These are phyloP conservation scores for Hypholoma sublateritium DNA, from an alignment of 768 basidiomycete genomes.

Conservation along the genomic window DNA sequence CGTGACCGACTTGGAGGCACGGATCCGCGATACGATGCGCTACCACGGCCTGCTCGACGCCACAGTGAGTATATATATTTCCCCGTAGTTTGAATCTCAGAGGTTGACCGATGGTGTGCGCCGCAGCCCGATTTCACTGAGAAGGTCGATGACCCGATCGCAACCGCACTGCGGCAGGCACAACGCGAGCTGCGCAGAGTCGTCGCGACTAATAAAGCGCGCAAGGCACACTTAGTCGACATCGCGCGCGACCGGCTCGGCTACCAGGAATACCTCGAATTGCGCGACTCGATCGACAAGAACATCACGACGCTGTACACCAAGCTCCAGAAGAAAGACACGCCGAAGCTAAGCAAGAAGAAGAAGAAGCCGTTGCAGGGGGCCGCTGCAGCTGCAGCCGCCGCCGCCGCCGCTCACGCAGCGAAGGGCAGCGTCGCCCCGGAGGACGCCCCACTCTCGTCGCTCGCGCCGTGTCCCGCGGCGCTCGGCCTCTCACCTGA, in stretches of 20 bases:
- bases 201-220: conserved; percentile 78
- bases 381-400: conserved; percentile 25
- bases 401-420: conserved; percentile 25
- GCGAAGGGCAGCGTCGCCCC: conserved; percentile 29
- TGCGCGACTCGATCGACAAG: conserved; percentile 85
- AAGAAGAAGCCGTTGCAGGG: conserved; percentile 52
- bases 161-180: conserved; percentile 84
- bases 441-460: conserved; percentile 30
- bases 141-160: conserved; percentile 92
- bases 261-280: conserved; percentile 87
- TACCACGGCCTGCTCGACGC: conserved; percentile 70
- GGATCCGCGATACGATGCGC: conserved; percentile 74
- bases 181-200: conserved; percentile 81
- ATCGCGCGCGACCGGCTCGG: conserved; percentile 87
- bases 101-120: not conserved
- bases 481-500: conserved; percentile 70
- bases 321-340: conserved; percentile 83
- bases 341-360: conserved; percentile 73
- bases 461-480: conserved; percentile 64
- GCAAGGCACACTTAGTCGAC: conserved; percentile 67
- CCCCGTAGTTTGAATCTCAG: not conserved
- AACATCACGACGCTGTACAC: conserved; percentile 72
- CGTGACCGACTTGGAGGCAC: conserved; percentile 75
- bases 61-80: conserved; percentile 51
- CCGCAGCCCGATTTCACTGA: conserved; percentile 69